Evolutionary conservation across 768 basidiomycete species (phyloP).

Genomic region (Leccinum subtestaceum): DNA sequence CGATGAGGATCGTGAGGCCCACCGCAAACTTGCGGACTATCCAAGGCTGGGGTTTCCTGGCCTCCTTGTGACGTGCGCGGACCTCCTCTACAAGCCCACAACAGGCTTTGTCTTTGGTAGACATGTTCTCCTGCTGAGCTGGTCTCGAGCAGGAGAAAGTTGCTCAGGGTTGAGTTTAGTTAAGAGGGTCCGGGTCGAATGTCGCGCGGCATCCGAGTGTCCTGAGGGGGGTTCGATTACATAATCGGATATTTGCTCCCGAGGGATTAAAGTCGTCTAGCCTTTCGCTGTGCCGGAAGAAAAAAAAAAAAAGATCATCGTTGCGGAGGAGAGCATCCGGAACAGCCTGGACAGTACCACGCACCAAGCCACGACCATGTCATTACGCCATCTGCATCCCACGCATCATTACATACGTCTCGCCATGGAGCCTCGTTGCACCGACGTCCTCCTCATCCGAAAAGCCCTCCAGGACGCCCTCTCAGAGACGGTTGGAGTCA

Average conservation of each 20-base stretch:
- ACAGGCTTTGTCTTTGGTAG: constrained; percentile 23
- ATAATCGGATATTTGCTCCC: constrained; percentile 10
- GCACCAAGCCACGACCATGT: constrained; percentile 4
- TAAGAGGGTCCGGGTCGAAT: constrained; percentile 3
- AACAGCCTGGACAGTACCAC: not conserved
- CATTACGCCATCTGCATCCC: constrained; percentile 20
- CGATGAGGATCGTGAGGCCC: constrained; percentile 53
- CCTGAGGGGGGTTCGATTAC: constrained; percentile 18
- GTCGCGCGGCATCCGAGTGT: constrained; percentile 12
- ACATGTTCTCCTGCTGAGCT: constrained; percentile 13
- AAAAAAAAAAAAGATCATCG: not conserved
- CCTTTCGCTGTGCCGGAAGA: not conserved
- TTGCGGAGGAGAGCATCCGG: not conserved
- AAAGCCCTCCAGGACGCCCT: constrained; percentile 57
- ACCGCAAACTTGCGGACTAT: constrained; percentile 68
- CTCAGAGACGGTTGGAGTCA: constrained; percentile 52
- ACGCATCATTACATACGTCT: constrained; percentile 26
- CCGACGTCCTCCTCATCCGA: constrained; percentile 46
- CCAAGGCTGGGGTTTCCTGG: constrained; percentile 64
- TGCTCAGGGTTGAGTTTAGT: not conserved
- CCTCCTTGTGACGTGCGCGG: constrained; percentile 37
- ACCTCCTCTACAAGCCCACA: constrained; percentile 58
- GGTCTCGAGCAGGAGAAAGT: not conserved
- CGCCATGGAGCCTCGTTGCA: constrained; percentile 24
- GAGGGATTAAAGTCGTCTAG: not conserved